Percentiles rank a stretch among this genome's conserved stretches.
These are phyloP conservation scores for Aureobasidium sp. DNA, from an alignment of 2,329 filamentous ascomycete species.

Conservation along the genomic window DNA sequence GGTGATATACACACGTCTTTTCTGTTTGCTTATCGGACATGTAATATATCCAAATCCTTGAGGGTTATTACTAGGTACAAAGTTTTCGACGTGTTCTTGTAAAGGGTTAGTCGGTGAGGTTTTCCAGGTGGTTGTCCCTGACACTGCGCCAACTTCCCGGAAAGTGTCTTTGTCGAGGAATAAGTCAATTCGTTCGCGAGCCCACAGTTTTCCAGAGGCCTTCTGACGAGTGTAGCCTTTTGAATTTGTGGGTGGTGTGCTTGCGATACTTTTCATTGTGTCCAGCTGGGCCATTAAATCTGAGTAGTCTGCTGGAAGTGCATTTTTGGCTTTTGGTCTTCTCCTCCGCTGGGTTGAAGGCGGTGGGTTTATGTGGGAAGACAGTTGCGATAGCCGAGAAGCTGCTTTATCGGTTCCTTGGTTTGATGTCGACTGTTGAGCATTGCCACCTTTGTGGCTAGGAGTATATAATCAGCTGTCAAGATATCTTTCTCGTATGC, in stretches of 20 bases:
- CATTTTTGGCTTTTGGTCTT: constrained; percentile 31
- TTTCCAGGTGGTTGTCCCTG: constrained; percentile 53
- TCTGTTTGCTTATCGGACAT: neutral
- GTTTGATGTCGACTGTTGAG: neutral
- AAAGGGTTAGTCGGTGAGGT: constrained; percentile 38
- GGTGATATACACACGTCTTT: constrained; percentile 37
- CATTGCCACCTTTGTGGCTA: neutral
- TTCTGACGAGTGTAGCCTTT: constrained; percentile 57
- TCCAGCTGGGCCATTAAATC: constrained; percentile 54
- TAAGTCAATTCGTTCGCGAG: constrained; percentile 52
- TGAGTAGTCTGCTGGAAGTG: constrained; percentile 53
- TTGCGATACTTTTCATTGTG: constrained; percentile 45
- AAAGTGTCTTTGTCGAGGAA: constrained; percentile 53
- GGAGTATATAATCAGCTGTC: neutral
- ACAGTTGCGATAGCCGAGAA: constrained; percentile 21
- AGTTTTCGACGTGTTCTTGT: constrained; percentile 44
- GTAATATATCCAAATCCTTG: constrained; percentile 29
- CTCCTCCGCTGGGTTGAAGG: constrained; percentile 19
- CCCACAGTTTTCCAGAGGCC: constrained; percentile 58
- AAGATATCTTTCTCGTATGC: neutral
- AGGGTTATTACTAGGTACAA: constrained; percentile 55
- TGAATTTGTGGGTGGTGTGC: constrained; percentile 47
- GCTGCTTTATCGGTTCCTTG: neutral
- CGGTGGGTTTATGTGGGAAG: constrained; percentile 21
- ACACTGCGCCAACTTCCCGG: constrained; percentile 53